phyloP scores from a whole-genome alignment of 495 filamentous ascomycete species.

The Tuber calosporum region DNA sequence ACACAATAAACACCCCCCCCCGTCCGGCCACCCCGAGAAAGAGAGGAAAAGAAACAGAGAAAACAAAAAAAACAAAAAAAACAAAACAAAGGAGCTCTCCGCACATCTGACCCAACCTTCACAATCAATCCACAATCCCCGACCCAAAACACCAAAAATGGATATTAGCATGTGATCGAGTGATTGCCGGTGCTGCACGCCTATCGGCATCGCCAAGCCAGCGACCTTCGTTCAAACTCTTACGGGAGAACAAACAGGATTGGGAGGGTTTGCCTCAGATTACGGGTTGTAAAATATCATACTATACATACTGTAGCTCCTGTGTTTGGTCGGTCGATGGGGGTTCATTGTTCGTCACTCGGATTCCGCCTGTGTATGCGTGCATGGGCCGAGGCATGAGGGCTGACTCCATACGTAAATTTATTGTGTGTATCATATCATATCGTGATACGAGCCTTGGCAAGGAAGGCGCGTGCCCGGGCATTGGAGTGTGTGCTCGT shows the following conservation, averaged over 20 bases:
- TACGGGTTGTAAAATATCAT: background rate
- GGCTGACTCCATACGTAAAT: background rate
- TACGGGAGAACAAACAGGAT: background rate
- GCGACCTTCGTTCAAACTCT: background rate
- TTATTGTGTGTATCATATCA: no score
- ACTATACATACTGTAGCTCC: no score
- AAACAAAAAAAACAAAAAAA: no score
- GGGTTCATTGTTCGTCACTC: background rate
- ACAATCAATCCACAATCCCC: background rate
- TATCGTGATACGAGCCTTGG: background rate
- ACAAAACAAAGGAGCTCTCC: background rate
- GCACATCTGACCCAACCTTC: background rate
- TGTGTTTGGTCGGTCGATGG: background rate
- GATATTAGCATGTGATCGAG: slow-evolving; percentile 4
- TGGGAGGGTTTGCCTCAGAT: background rate
- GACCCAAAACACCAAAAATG: background rate
- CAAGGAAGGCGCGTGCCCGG: background rate
- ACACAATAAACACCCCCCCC: background rate
- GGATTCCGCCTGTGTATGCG: background rate
- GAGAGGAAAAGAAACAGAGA: no score
- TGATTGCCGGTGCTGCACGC: background rate
- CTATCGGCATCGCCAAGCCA: background rate
- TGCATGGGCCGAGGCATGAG: background rate
- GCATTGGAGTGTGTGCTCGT: background rate
- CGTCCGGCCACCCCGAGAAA: background rate